These are phyloP conservation scores for Carallia brachiata DNA, from an alignment of 345 rosid genomes.

Conservation along the genomic window DNA sequence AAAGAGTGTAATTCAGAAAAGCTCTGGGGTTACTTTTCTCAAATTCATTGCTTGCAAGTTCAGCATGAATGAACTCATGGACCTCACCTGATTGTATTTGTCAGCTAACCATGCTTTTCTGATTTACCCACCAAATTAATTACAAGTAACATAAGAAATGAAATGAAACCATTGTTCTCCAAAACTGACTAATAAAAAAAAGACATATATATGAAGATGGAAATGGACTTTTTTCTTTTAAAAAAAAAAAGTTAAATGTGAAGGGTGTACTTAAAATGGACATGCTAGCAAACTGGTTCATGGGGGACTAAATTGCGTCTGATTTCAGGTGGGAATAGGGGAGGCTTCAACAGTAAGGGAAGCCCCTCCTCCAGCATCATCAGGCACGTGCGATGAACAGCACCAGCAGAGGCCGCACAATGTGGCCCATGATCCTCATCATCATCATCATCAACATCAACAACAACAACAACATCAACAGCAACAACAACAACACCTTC, in stretches of 20 bases:
- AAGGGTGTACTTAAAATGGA: constrained; percentile 27
- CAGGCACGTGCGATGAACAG: constrained; percentile 57
- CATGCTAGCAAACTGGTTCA: constrained; percentile 37
- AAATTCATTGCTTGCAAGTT: constrained; percentile 6
- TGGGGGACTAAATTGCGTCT: constrained; percentile 13
- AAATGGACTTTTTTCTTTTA: neutral
- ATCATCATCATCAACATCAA: neutral
- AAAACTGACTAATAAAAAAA: constrained; percentile 4
- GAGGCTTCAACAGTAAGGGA: constrained; percentile 73
- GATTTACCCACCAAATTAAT: constrained; percentile 8
- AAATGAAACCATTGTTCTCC: constrained; percentile 16
- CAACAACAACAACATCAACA: constrained; percentile 34
- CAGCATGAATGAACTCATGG: constrained; percentile 33
- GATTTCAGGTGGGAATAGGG: constrained; percentile 65
- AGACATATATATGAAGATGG: neutral
- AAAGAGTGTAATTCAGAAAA: neutral
- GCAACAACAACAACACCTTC: neutral
- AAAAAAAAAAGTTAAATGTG: neutral
- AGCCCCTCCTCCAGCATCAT: constrained; percentile 27
- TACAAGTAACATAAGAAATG: constrained; percentile 9
- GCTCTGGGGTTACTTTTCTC: constrained; percentile 5
- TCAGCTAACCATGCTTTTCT: constrained; percentile 28
- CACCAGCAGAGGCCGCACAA: constrained; percentile 46
- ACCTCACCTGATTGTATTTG: constrained; percentile 45
- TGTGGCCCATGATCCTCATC: constrained; percentile 53